Conservation (phyloP, 129 eudicot genomes). For the Pulicaria dysenterica region DNA sequence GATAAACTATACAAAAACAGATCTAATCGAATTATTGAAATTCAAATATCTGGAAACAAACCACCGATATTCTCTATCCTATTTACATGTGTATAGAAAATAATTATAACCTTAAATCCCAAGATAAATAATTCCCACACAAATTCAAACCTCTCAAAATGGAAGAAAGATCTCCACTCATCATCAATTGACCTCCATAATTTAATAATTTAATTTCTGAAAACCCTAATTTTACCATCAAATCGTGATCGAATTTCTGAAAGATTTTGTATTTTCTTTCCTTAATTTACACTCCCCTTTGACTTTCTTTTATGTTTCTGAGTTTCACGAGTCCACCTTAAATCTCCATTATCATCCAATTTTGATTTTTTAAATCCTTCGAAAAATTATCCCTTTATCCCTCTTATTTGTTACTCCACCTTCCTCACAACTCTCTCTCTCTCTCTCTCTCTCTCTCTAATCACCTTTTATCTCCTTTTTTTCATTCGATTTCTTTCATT, state of each 20-base stretch:
- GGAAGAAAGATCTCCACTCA: no score
- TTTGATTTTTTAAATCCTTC: conserved; percentile 28
- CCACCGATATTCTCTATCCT: neutral
- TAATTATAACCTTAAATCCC: neutral
- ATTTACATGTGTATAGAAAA: neutral
- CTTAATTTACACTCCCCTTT: conserved; percentile 36
- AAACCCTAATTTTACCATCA: conserved; percentile 33
- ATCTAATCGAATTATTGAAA: neutral
- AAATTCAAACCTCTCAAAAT: neutral
- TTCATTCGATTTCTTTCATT: conserved; percentile 36
- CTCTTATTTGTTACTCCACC: conserved; percentile 32
- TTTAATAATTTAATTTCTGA: no score
- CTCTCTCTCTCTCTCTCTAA: conserved; percentile 45
- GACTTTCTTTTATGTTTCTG: conserved; percentile 30
- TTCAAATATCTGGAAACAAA: neutral
- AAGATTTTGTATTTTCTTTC: conserved; percentile 23
- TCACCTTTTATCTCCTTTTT: conserved; percentile 38
- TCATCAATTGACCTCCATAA: no score
- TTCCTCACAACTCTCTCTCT: neutral
- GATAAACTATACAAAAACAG: no score
- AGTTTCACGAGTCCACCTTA: conserved; percentile 33
- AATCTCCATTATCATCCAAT: conserved; percentile 32
- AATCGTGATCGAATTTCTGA: conserved; percentile 22
- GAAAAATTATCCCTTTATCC: conserved; percentile 34
- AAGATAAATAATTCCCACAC: conserved; percentile 25